A percentile compares a stretch with the other conserved stretches of the same genome.
Conservation (phyloP, 345 rosid species). For the Moricandia moricandioides region DNA sequence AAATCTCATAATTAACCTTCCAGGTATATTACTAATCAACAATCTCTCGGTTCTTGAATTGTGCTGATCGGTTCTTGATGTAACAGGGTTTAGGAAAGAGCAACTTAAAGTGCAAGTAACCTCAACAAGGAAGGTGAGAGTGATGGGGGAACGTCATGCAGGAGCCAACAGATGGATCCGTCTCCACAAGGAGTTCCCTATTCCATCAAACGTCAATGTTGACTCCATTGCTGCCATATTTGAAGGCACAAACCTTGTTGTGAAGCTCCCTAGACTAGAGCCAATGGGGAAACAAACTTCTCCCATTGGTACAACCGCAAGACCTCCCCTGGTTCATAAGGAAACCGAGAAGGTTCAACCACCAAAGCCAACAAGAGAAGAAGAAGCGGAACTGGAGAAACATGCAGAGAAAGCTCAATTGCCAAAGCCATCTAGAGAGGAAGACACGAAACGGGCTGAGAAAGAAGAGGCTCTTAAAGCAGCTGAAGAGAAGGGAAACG, state of each 20-base stretch:
- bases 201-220: slow-evolving; percentile 17
- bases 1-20: slow-evolving; percentile 34
- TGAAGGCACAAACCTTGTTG: slow-evolving; percentile 35
- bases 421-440: background rate
- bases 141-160: slow-evolving; percentile 36
- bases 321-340: slow-evolving; percentile 11
- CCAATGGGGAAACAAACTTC: slow-evolving; percentile 11
- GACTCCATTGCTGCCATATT: slow-evolving; percentile 35
- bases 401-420: slow-evolving; percentile 5
- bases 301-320: slow-evolving; percentile 1
- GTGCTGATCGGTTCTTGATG: slow-evolving; percentile 5
- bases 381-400: background rate
- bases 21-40: slow-evolving; percentile 30
- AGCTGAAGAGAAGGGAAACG: background rate
- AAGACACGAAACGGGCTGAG: background rate
- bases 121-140: slow-evolving; percentile 33
- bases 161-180: slow-evolving; percentile 37
- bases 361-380: background rate
- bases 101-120: slow-evolving; percentile 46
- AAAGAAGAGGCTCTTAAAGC: slow-evolving; percentile 18
- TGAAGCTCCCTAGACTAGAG: slow-evolving; percentile 34
- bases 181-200: slow-evolving; percentile 37
- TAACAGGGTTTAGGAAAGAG: slow-evolving; percentile 41
- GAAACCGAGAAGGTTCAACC: slow-evolving; percentile 4
- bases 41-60: slow-evolving; percentile 1